phyloP scores from a whole-genome alignment of 2,329 filamentous ascomycete species.

The Sclerotinia borealis region DNA sequence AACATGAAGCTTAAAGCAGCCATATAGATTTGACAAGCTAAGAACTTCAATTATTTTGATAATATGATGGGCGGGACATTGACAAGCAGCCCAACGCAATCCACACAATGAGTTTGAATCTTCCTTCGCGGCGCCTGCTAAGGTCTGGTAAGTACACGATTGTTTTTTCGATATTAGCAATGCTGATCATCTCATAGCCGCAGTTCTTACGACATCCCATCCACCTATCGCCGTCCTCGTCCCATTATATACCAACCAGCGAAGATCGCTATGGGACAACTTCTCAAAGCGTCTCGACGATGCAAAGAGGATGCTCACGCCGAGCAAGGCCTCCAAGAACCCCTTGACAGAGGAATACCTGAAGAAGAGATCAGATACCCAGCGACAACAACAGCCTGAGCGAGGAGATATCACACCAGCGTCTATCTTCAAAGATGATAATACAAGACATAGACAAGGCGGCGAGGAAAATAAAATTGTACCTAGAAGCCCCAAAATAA shows the following conservation, averaged over 20 bases:
- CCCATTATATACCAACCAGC: constrained; percentile 23
- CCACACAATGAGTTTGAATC: constrained; percentile 55
- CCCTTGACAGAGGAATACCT: constrained; percentile 59
- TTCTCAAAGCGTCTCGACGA: background rate
- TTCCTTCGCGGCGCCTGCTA: constrained; percentile 56
- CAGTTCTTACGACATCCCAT: constrained; percentile 32
- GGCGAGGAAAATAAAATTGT: constrained; percentile 12
- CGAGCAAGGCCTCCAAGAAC: constrained; percentile 29
- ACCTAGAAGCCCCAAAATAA: constrained; percentile 43
- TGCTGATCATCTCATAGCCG: constrained; percentile 25
- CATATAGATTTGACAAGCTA: constrained; percentile 9
- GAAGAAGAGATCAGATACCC: constrained; percentile 30
- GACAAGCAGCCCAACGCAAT: constrained; percentile 9
- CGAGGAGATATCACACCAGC: constrained; percentile 41
- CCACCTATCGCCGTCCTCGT: constrained; percentile 35
- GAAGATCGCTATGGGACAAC: constrained; percentile 21
- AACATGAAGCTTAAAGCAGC: constrained; percentile 12
- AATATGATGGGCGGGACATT: background rate
- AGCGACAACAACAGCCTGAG: constrained; percentile 28
- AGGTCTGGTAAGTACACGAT: constrained; percentile 47
- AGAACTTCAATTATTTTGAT: constrained; percentile 15
- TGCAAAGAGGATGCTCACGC: background rate
- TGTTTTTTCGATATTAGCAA: constrained; percentile 10
- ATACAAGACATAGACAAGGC: constrained; percentile 26
- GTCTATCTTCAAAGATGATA: constrained; percentile 47